These are phyloP conservation scores for Nasturtium officinale DNA, from an alignment of 345 rosid species.

Conservation along the genomic window DNA sequence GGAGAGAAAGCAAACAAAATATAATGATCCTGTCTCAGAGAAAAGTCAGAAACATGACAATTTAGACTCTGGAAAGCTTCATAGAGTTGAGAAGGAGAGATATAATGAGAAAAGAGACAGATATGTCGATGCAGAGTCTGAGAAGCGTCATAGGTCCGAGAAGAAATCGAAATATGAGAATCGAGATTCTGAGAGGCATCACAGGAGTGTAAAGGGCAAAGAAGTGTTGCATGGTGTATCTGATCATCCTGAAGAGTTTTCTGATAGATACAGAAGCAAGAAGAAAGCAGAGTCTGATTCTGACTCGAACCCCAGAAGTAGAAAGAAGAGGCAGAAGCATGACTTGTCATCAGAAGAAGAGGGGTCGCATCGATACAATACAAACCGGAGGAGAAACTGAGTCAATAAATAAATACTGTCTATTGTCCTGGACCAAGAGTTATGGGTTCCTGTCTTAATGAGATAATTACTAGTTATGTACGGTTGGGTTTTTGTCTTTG, in stretches of 20 bases:
- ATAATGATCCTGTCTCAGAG: conserved; percentile 13
- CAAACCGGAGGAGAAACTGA: conserved; percentile 30
- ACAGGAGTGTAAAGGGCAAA: conserved; percentile 39
- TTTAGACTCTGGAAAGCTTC: conserved; percentile 21
- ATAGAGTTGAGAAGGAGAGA: conserved; percentile 23
- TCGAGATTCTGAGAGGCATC: conserved; percentile 42
- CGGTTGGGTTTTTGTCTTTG: neutral
- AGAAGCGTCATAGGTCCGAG: conserved; percentile 28
- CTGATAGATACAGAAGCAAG: conserved; percentile 39
- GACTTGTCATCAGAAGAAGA: conserved; percentile 3
- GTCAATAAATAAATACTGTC: neutral
- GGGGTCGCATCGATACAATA: conserved; percentile 28
- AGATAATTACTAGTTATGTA: conserved; percentile 2
- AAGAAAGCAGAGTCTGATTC: conserved; percentile 26
- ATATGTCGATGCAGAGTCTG: conserved; percentile 20
- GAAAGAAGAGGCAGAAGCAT: conserved; percentile 29
- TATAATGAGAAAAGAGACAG: conserved; percentile 28
- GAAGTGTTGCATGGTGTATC: conserved; percentile 12
- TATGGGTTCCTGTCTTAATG: conserved; percentile 21
- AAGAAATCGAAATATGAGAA: conserved; percentile 42
- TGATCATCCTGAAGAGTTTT: conserved; percentile 35
- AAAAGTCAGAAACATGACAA: neutral
- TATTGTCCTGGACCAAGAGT: conserved; percentile 5
- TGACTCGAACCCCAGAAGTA: conserved; percentile 22
- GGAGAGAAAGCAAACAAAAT: conserved; percentile 29